Evolutionary conservation across 106 monocot genomes (phyloP).

Genomic region (Phalaenopsis aphrodite): DNA sequence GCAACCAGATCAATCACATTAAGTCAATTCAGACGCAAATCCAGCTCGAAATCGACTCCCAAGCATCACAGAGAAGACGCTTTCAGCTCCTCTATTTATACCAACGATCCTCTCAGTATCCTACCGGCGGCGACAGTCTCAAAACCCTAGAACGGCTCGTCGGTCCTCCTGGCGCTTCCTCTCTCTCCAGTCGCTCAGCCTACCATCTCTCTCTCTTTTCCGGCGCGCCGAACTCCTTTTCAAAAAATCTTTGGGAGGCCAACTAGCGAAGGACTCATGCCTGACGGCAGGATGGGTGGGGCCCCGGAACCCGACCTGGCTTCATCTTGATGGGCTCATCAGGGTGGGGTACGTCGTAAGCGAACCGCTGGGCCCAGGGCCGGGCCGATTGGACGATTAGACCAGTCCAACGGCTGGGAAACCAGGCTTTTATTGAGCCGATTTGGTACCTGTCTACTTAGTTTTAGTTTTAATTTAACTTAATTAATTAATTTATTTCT

Average conservation of each 20-base stretch:
- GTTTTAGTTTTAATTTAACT: no score
- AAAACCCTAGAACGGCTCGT: background rate
- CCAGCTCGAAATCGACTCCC: background rate
- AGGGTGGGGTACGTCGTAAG: background rate
- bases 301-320: background rate
- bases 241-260: conserved; percentile 9
- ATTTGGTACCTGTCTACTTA: no score
- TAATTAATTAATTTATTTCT: no score
- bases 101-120: no score
- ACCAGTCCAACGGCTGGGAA: no score
- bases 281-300: background rate
- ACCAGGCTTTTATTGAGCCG: no score
- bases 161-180: background rate
- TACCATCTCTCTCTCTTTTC: background rate
- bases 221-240: conserved; percentile 13
- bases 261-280: background rate
- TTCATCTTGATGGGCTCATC: background rate
- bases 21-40: background rate
- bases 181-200: background rate
- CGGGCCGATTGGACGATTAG: background rate
- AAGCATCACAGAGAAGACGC: background rate
- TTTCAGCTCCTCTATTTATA: background rate
- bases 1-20: background rate
- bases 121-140: background rate
- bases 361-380: background rate